A percentile compares a stretch with the other conserved stretches of the same genome.
These are phyloP conservation scores for Globisporangium cederbergense DNA, from an alignment of 352 stramenopile genomes.

Conservation along the genomic window DNA sequence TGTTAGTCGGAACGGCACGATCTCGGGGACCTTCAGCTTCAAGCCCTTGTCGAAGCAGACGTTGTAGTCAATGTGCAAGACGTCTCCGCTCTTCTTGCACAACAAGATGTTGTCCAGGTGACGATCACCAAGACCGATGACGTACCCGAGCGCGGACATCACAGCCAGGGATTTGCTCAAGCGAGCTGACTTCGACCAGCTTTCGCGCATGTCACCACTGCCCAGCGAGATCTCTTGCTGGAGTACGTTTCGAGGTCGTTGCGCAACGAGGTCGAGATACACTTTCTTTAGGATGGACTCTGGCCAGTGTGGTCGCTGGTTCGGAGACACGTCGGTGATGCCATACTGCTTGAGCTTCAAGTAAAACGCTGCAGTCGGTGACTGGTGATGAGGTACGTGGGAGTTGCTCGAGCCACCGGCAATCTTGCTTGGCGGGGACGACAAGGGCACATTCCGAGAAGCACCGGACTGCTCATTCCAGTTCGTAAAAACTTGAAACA, in stretches of 20 bases:
- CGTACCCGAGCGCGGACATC: constrained; percentile 86
- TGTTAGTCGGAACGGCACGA: constrained; percentile 90
- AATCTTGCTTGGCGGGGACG: constrained; percentile 13
- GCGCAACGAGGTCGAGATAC: constrained; percentile 59
- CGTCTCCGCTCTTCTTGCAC: constrained; percentile 66
- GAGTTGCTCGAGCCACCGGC: neutral
- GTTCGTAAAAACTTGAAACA: constrained; percentile 80
- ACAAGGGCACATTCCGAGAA: constrained; percentile 21
- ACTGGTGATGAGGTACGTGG: constrained; percentile 24
- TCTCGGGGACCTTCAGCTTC: constrained; percentile 85
- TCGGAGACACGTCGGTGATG: constrained; percentile 64
- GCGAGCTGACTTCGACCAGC: constrained; percentile 49
- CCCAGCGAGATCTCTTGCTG: constrained; percentile 55
- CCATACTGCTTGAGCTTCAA: constrained; percentile 78
- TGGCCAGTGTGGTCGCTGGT: constrained; percentile 62
- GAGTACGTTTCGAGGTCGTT: constrained; percentile 63
- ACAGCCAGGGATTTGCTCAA: constrained; percentile 78
- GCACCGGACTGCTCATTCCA: constrained; percentile 28
- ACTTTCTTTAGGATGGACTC: constrained; percentile 55
- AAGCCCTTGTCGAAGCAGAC: constrained; percentile 90
- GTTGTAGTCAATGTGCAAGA: constrained; percentile 93
- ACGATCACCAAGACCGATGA: constrained; percentile 88
- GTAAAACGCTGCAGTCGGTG: constrained; percentile 79
- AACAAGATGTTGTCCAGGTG: constrained; percentile 92
- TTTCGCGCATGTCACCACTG: constrained; percentile 58